Evolutionary conservation across 805 yeast species (phyloP).

Genomic region (Candida ficus): DNA sequence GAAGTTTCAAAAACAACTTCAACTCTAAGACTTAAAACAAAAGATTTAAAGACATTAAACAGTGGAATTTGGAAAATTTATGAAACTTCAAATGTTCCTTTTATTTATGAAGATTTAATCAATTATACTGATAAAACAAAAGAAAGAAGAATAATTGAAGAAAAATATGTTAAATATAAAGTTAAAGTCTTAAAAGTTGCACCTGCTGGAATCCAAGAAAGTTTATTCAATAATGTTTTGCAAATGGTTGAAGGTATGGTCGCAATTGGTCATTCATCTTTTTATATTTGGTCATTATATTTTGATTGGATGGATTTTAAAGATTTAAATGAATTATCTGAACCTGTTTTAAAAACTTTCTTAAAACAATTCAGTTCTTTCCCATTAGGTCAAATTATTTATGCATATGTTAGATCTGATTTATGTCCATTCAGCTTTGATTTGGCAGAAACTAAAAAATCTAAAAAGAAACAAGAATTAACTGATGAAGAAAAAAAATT

Average conservation of each 20-base stretch:
- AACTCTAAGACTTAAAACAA: slow-evolving; percentile 40
- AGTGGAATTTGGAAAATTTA: slow-evolving; percentile 46
- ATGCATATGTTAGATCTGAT: slow-evolving; percentile 62
- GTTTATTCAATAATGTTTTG: slow-evolving; percentile 37
- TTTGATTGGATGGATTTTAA: slow-evolving; percentile 69
- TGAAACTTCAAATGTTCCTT: slow-evolving; percentile 45
- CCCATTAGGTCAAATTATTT: slow-evolving; percentile 58
- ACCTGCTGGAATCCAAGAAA: slow-evolving; percentile 40
- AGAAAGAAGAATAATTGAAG: slow-evolving; percentile 54
- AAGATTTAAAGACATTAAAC: slow-evolving; percentile 12
- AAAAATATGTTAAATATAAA: slow-evolving; percentile 50
- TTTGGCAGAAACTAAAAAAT: slow-evolving; percentile 12
- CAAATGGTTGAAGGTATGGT: slow-evolving; percentile 70
- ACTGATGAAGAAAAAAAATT: slow-evolving; percentile 24
- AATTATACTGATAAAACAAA: slow-evolving; percentile 59
- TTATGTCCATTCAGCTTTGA: slow-evolving; percentile 48
- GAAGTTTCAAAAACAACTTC: slow-evolving; percentile 37
- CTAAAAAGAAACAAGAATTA: slow-evolving; percentile 13
- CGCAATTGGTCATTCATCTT: slow-evolving; percentile 53
- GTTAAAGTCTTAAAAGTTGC: slow-evolving; percentile 47
- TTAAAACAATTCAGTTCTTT: slow-evolving; percentile 51
- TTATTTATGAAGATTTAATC: slow-evolving; percentile 49
- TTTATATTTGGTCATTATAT: slow-evolving; percentile 65
- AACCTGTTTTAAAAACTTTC: slow-evolving; percentile 42
- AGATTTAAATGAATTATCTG: slow-evolving; percentile 44